A percentile compares a stretch with the other conserved stretches of the same genome.
Evolutionary conservation across 225 moss, liverwort and hornwort species (phyloP).

Genomic region (Marchantia polymorpha): DNA sequence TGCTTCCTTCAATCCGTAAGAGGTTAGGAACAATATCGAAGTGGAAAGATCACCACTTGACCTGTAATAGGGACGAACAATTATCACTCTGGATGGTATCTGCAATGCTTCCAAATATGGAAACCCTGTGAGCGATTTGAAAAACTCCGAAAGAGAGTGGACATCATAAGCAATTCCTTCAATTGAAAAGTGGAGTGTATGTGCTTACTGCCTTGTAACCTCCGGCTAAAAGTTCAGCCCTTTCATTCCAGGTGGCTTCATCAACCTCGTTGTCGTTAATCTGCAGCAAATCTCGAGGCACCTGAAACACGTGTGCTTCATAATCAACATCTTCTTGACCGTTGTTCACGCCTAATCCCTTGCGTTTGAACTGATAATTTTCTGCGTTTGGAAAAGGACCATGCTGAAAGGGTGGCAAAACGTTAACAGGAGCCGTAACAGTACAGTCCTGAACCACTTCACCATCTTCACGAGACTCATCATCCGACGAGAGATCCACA

Average conservation of each 20-base stretch:
- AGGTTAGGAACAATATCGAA: no score
- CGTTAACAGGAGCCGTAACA: not conserved
- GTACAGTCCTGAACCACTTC: slow-evolving; percentile 18
- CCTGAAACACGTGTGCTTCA: slow-evolving; percentile 7
- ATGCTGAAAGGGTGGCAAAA: not conserved
- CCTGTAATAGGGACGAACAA: no score
- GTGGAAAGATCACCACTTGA: no score
- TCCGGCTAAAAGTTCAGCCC: slow-evolving; percentile 3
- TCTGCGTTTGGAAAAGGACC: not conserved
- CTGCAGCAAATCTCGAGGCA: slow-evolving; percentile 1
- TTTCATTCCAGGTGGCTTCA: slow-evolving; percentile 12
- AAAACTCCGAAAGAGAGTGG: no score
- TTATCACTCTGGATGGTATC: no score
- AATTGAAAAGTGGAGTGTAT: not conserved
- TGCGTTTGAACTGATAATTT: not conserved
- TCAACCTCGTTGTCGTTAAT: not conserved
- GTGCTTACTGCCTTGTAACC: not conserved
- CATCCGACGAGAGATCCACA: slow-evolving; percentile 25
- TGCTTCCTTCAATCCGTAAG: no score
- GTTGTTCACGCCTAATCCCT: not conserved
- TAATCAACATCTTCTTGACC: slow-evolving; percentile 5
- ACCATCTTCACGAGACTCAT: slow-evolving; percentile 9
- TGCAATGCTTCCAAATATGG: no score
- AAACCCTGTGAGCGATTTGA: no score
- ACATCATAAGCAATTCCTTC: not conserved